phyloP scores from a whole-genome alignment of 2,329 filamentous ascomycete genomes.

The Penicillium nordicum region DNA sequence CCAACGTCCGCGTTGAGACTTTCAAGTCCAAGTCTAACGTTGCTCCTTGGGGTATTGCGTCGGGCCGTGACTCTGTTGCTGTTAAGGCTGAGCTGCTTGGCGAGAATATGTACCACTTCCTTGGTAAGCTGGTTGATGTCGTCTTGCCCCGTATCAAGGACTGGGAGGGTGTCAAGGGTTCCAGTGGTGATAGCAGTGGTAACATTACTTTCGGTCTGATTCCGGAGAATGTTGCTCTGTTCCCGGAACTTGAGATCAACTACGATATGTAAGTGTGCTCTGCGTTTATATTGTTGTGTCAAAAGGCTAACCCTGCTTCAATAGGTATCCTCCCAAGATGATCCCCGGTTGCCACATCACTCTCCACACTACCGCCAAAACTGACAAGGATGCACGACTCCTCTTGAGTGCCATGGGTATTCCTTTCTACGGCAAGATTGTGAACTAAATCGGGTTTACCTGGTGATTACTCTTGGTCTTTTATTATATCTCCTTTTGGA shows the following conservation, averaged over 20 bases:
- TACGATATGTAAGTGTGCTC: slow-evolving; percentile 71
- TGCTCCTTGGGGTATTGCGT: slow-evolving; percentile 68
- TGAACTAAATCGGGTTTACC: slow-evolving; percentile 41
- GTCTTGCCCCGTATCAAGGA: slow-evolving; percentile 96
- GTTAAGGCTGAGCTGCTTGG: slow-evolving; percentile 75
- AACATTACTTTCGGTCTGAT: slow-evolving; percentile 82
- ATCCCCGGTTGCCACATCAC: slow-evolving; percentile 82
- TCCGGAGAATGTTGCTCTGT: slow-evolving; percentile 71
- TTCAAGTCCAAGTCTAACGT: slow-evolving; percentile 70
- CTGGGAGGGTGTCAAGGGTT: slow-evolving; percentile 75
- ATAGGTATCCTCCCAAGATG: slow-evolving; percentile 65
- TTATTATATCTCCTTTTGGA: slow-evolving; percentile 10
- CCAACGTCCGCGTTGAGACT: slow-evolving; percentile 67
- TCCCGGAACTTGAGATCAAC: slow-evolving; percentile 93
- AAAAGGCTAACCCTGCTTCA: slow-evolving; percentile 2
- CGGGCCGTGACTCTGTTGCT: slow-evolving; percentile 65
- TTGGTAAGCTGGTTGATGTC: slow-evolving; percentile 84
- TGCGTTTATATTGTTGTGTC: neutral
- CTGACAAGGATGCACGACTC: slow-evolving; percentile 78
- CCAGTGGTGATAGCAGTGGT: slow-evolving; percentile 79
- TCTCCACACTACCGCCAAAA: slow-evolving; percentile 78
- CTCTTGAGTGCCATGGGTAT: slow-evolving; percentile 69
- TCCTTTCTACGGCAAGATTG: slow-evolving; percentile 76
- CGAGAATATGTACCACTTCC: slow-evolving; percentile 81
- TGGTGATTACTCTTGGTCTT: neutral